Evolutionary conservation across 306 rosid genomes (phyloP).

Genomic region (Cicer pinnatifidum): DNA sequence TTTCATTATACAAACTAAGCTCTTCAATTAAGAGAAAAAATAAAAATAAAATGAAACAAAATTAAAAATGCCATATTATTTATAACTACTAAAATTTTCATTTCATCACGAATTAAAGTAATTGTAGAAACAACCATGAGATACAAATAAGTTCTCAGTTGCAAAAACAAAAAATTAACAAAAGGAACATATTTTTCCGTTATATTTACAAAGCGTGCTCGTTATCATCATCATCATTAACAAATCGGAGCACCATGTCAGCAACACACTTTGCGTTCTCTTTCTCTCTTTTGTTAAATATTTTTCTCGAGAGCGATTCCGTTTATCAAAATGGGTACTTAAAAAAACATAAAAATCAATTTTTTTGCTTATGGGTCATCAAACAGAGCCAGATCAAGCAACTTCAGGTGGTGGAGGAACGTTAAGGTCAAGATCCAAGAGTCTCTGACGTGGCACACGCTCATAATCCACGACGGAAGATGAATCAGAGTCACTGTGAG

Average conservation of each 20-base stretch:
- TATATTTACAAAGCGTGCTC: constrained; percentile 48
- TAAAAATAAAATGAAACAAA: background rate
- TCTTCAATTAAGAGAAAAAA: background rate
- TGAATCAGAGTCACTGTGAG: constrained; percentile 58
- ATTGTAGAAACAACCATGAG: constrained; percentile 53
- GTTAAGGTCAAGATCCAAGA: constrained; percentile 76
- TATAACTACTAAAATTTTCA: background rate
- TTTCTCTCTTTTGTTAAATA: background rate
- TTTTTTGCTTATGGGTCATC: background rate
- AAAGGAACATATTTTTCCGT: constrained; percentile 8
- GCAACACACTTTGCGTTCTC: constrained; percentile 36
- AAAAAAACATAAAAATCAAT: background rate
- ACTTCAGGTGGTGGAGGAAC: constrained; percentile 66
- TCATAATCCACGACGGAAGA: constrained; percentile 62
- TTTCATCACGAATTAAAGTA: background rate
- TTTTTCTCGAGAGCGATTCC: constrained; percentile 28
- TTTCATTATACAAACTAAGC: background rate
- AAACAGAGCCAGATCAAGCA: constrained; percentile 51
- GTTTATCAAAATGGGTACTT: constrained; percentile 34
- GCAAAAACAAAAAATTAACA: constrained; percentile 36
- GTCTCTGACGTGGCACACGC: constrained; percentile 35
- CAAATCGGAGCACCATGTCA: constrained; percentile 43
- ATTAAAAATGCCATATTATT: constrained; percentile 16
- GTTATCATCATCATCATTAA: constrained; percentile 35
- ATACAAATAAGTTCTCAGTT: constrained; percentile 48